Evolutionary conservation across 2,329 filamentous ascomycete species (phyloP), one percentile per base, ranked within the genome.

Genomic region (Colletotrichum noveboracense): DNA sequence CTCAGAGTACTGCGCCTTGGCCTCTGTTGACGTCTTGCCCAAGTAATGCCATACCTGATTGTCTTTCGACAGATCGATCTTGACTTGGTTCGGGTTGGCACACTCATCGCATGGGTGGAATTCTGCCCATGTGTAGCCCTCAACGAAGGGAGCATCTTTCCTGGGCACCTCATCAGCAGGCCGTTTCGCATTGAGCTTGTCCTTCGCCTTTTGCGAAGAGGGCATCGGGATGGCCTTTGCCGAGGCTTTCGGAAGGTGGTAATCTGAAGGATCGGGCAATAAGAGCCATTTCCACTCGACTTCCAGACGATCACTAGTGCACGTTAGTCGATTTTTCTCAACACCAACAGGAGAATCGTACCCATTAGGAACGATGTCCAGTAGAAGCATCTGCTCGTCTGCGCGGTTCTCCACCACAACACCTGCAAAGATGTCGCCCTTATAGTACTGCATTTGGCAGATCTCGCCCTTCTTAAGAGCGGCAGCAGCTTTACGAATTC

Each of bases 41-140:
- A 99, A 89, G 83, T 98, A 98, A 85, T 95, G 91, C 95, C 96
- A 98, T 21, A 98, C 84, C 82, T 95, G 93, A 76, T 96, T 91
- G 18, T 93, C 89, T 82, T 94, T 94, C 56, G 70, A 66, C 10
- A 98, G 84, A 80, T 98, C 92, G 74, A 97, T 87, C 84, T 93
- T 94, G 81, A 88, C 89, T 83, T 94, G 92, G 70, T 87, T 88
- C 77, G 87, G 87, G 79, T 93, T 94, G 77, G 81, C 77, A 21
- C 66, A 64, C 67, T 89, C 86, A 56, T 90, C 88, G 79, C 90
- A 89, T 65, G 90, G 90, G 80, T 94, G 90, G 84, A 98, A 98
- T 82, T 98, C 96, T 68, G 93, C 91, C 94, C 94, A 96, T 24
- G 89, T 91, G 83, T 89, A 93, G 66, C 92, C 91, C 72, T 93